Base-by-base conservation (phyloP, 2,329 filamentous ascomycete genomes). In the Coleophoma cylindrospora region DNA sequence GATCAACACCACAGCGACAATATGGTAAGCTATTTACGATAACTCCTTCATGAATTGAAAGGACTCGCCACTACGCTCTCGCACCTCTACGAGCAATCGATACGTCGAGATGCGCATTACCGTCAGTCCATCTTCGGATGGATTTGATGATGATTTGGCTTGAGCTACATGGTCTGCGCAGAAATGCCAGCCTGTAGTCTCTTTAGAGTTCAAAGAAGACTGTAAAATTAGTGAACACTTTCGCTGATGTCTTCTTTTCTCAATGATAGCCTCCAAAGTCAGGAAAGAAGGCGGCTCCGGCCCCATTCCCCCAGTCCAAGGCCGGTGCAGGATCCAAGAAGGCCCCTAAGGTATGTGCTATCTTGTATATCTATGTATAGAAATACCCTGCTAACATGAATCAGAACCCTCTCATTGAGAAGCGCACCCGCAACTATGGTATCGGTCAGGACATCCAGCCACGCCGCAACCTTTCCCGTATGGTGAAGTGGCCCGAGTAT, bases 401-500 rank as follows among this genome's bases (percentile, higher is more conserved):
- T 22, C 47, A 99, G 94, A 99, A 97, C 86, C 94, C 94, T 73
- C 91, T 99, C 72, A 85, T 99, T 76, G 94, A 99, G 90, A 95
- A 94, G 83, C 89, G 91, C 67, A 77, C 90, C 68, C 89, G 89
- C 71, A 99, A 99, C 90, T 99, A 84, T 76, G 94, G 92, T 72
- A 95, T 99, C 72, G 94, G 94, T 72, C 91, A 97, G 83, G 92
- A 96, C 78, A 91, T 97, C 76, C 94, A 97, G 80, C 91, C 92
- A 68, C 84, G 83, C 72, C 89, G 91, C 72, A 97, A 99, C 81
- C 83, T 96, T 58, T 90, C 87, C 66, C 91, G 91, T 74, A 96
- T 99, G 90, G 91, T 99, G 70, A 95, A 94, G 83, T 99, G 94
- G 94, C 94, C 94, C 74, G 90, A 95, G 80, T 97, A 97, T 77